Evolutionary conservation across 176 grass and related monocot genomes (phyloP), one percentile per base, ranked within the genome.

Genomic region (Saccharum officinarum): DNA sequence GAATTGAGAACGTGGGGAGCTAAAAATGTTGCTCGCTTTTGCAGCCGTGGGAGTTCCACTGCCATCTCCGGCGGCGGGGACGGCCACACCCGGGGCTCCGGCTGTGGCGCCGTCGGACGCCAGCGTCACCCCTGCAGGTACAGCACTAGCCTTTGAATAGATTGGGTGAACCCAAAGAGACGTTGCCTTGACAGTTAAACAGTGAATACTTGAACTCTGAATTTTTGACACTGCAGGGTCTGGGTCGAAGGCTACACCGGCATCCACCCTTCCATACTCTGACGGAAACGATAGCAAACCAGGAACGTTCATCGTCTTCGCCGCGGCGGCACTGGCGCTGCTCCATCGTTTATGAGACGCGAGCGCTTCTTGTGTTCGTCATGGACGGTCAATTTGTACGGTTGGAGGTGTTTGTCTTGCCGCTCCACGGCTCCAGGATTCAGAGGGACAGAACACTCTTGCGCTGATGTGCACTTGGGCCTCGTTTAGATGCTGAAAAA

Each of bases 91-190:
- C 4, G 49, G 11, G 17, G 18, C 4, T 74, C 75, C 82, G 40
- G 60, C 41, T 9, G 75, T 81, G 18, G 49, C 81, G 46, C 81
- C 77, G 7, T 71, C 83, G 4, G 87, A 90, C 7, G 57, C 89
- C 0, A 84, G 9, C 47, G 69, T 18, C 3, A 36, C 89, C 7
- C 85, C 87, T 38, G 78, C 89, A 89, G 92, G 89, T 86, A 34
- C 12, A 60, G 13, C 31, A 23, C 23, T 10, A 38, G 31, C 5
- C 11, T 23, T 13, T 50, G 20, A 25, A 46, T 5, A 15, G 4
- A 31, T 33, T 65, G 62, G 26, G 62, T 6, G 10, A 31, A 4
- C 3, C 10, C 10, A 26, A 63, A 13, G 14, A 4, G 34, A 36
- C 34, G 34, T 36, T 40, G 39, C 8, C 39, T 40, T 40, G 1